phyloP scores from a whole-genome alignment of 352 stramenopile genomes.

The Pythium oligandrum region DNA sequence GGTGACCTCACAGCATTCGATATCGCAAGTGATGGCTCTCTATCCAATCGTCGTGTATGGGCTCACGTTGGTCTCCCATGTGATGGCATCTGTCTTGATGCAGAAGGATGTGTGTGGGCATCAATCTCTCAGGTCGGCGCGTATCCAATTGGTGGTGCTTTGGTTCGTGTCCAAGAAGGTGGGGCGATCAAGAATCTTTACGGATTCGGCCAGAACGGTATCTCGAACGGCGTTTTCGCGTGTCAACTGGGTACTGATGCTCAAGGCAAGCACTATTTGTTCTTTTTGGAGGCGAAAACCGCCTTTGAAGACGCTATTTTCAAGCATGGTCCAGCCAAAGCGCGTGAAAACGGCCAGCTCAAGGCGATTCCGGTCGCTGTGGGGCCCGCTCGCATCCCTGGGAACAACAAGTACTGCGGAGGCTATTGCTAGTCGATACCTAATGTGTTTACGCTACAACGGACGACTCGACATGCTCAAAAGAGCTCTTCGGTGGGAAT shows the following conservation, averaged over 20 bases:
- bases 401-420: conserved; percentile 44
- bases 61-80: conserved; percentile 37
- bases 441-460: too few relatives aligned
- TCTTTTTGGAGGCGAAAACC: conserved; percentile 47
- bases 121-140: conserved; percentile 47
- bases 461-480: too few relatives aligned
- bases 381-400: conserved; percentile 32
- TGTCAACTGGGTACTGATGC: conserved; percentile 57
- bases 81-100: conserved; percentile 64
- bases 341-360: conserved; percentile 34
- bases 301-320: conserved; percentile 39
- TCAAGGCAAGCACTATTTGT: conserved; percentile 43
- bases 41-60: conserved; percentile 50
- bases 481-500: too few relatives aligned
- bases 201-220: conserved; percentile 55
- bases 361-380: conserved; percentile 45
- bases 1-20: conserved; percentile 55
- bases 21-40: conserved; percentile 36
- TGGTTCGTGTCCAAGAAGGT: conserved; percentile 52
- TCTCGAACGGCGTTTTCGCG: conserved; percentile 47
- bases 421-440: conserved; percentile 41
- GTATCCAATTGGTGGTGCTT: conserved; percentile 37
- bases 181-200: conserved; percentile 48
- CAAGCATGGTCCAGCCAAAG: conserved; percentile 26
- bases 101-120: conserved; percentile 61